Evolutionary conservation across 2,329 filamentous ascomycete genomes (phyloP), one percentile per base, ranked within the genome.

Genomic region (Parasarocladium wereldwijsianum): DNA sequence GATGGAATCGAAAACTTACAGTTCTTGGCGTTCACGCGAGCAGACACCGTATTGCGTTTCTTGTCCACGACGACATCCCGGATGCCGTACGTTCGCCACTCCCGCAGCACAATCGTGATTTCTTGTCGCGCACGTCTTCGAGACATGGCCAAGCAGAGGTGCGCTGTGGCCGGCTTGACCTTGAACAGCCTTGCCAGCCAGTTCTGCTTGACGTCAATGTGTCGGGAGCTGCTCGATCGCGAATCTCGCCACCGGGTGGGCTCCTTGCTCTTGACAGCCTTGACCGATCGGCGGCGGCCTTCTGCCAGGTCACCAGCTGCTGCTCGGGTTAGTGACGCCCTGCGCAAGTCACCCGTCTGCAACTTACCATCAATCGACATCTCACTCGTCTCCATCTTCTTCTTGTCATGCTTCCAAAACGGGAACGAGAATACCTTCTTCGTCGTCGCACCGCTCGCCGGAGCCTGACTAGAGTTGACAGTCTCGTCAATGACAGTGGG

Each of bases 131-230:
- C 79, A 35, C 74, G 64, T 41, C 78, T 77, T 5, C 55, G 49
- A 17, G 77, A 71, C 15, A 84, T 64, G 4, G 65, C 66, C 49
- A 94, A 76, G 49, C 84, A 90, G 11, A 94, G 54, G 17, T 81
- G 66, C 38, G 72, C 71, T 11, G 63, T 76, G 1, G 77, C 81
- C 2, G 87, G 87, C 49, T 90, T 93, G 46, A 94, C 77, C 32
- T 84, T 74, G 58, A 96, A 83, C 26, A 96, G 71, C 11, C 83
- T 79, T 17, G 83, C 78, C 31, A 96, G 69, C 86, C 87, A 94
- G 41, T 79, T 93, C 45, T 84, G 76, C 46, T 74, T 76, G 17
- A 72, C 66, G 37, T 73, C 74, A 43, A 69, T 79, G 52, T 64
- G 65, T 33, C 65, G 64, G 37, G 55, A 56, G 17, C 44, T 41